A percentile compares a stretch with the other conserved stretches of the same genome.
Evolutionary conservation across 108 stramenopile genomes (phyloP).

Genomic region (Parietichytrium sp.): DNA sequence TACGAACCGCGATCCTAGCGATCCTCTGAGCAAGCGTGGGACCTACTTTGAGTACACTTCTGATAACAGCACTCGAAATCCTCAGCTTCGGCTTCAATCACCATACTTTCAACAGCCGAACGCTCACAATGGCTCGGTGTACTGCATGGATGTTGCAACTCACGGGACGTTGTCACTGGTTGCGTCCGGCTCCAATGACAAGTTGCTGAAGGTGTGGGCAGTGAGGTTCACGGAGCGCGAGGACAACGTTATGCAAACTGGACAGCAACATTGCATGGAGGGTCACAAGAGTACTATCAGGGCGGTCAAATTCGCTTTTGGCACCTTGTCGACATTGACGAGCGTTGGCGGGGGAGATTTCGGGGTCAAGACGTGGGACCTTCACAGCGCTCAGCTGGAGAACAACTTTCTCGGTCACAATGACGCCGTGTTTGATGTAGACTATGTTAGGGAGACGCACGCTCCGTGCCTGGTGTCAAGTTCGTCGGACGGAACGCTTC

Average conservation of each 20-base stretch:
- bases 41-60: neutral
- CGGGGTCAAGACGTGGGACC: neutral
- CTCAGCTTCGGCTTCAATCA: neutral
- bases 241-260: neutral
- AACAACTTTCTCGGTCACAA: neutral
- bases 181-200: constrained; percentile 26
- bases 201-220: constrained; percentile 17
- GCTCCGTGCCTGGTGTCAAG: neutral
- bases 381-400: neutral
- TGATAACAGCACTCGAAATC: neutral
- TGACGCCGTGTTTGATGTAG: neutral
- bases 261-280: too few relatives aligned
- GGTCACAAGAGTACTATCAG: constrained; percentile 1
- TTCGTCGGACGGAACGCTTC: neutral
- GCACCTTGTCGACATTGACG: neutral
- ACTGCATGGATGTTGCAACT: neutral
- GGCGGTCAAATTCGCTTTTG: neutral
- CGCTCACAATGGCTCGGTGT: neutral
- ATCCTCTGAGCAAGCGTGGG: neutral
- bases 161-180: too few relatives aligned
- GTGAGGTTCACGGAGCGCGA: neutral
- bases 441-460: neutral
- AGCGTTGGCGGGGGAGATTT: constrained; percentile 1
- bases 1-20: neutral
- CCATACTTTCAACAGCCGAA: too few relatives aligned